These are phyloP conservation scores for Sporothrix dimorphospora DNA, from an alignment of 2,329 filamentous ascomycete genomes.

Conservation along the genomic window DNA sequence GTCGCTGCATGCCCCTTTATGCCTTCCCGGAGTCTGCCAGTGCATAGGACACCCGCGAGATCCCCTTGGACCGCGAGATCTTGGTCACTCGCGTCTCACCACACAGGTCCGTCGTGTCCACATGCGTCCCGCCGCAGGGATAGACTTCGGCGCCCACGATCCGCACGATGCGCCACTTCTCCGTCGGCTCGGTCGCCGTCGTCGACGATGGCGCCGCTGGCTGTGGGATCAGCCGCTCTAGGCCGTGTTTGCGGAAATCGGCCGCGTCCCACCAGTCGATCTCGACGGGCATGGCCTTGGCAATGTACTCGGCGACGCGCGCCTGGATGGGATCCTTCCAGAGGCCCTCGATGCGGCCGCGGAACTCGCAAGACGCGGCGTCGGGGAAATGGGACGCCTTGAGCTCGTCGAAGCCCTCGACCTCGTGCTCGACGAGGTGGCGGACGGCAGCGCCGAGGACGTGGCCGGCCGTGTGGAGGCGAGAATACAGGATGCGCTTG, in stretches of 20 bases:
- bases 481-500: slow-evolving; percentile 65
- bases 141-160: slow-evolving; percentile 71
- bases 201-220: slow-evolving; percentile 39
- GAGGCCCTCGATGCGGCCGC: slow-evolving; percentile 65
- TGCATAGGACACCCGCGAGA: slow-evolving; percentile 59
- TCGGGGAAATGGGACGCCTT: slow-evolving; percentile 75
- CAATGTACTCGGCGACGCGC: slow-evolving; percentile 62
- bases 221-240: slow-evolving; percentile 57
- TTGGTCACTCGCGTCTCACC: slow-evolving; percentile 67
- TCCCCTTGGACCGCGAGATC: slow-evolving; percentile 66
- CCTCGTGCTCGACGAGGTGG: slow-evolving; percentile 54
- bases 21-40: slow-evolving; percentile 13
- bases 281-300: slow-evolving; percentile 58
- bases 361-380: slow-evolving; percentile 68
- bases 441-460: slow-evolving; percentile 71
- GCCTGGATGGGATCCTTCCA: slow-evolving; percentile 65
- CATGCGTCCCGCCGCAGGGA: slow-evolving; percentile 77
- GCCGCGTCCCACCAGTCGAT: slow-evolving; percentile 70
- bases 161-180: slow-evolving; percentile 67
- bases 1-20: not conserved
- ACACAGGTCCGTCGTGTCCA: slow-evolving; percentile 60
- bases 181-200: slow-evolving; percentile 41
- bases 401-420: slow-evolving; percentile 62
- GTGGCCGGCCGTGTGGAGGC: slow-evolving; percentile 74
- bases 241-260: slow-evolving; percentile 58